Base-by-base conservation (phyloP, 768 basidiomycete genomes). In the Amanita phalloides region DNA sequence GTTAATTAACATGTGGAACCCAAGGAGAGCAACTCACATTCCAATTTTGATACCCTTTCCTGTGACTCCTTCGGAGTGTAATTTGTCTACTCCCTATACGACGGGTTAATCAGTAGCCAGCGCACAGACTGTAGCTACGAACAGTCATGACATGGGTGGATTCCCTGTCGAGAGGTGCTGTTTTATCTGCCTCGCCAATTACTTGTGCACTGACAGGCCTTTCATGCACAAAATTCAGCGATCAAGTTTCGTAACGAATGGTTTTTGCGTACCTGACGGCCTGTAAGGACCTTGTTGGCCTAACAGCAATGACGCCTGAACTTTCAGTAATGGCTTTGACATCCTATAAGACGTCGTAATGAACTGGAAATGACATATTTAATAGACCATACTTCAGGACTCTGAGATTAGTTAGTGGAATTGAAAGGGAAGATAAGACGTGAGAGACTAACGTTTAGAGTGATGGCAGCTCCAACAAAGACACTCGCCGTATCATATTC, bases 41-140 rank as follows among this genome's bases (percentile, higher is more conserved):
- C 75, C 85, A 50, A 89, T 73, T 58, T 82, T 83, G 62, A 85
- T 68, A 2, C 84, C 84, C 37, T 72, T 72, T 10, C 86, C 85
- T 25, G 71, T 70, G 58, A 80, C 72, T 0, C 82, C 83, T 54
- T 73, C 59, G 4, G 79, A 79, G 59, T 86, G 84, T 17, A 84
- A 69, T 54, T 74, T 77, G 57, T 84, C 78, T 1, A 84, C 83
- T 17, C 81, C 78, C 77, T 80, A 48, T 23, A 30, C 38, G 33
- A 42, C 33, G 25, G 3, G 14, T 14, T 13, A 13, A 11, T 43
- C 10, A 20, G 28, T 6, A 33, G 43, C 32, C 44, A 35, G 26
- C 48, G 28, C 20, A 14, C 5, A 25, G 4, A 25, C 54, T 38
- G 30, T 47, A 25, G 25, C 37, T 21, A 60, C 67, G 54, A 55